Base-by-base conservation (phyloP, 768 basidiomycete species). In the Naganishia kalamii region DNA sequence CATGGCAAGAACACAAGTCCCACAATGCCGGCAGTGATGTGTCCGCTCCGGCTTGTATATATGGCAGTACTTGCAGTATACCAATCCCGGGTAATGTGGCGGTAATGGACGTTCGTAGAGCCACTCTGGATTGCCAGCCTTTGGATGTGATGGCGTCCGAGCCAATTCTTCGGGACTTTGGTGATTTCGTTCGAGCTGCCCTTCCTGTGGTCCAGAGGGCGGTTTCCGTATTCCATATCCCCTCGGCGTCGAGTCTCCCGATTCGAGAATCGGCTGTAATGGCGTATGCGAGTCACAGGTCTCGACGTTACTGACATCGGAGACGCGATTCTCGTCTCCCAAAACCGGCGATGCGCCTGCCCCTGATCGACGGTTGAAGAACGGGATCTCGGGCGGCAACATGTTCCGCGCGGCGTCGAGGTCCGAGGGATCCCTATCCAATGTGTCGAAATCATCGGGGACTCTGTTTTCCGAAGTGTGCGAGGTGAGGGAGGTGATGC, bases 11-110 rank as follows among this genome's bases (percentile, higher is more conserved):
- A 77, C 69, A 54, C 76, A 77, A 1, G 70, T 73, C 23, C 76
- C 76, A 46, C 76, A 77, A 63, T 76, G 74, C 19, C 76, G 67
- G 65, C 76, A 77, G 64, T 77, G 76, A 70, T 76, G 75, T 12
- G 74, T 73, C 21, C 76, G 49, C 47, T 71, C 71, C 12, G 76
- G 76, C 52, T 77, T 77, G 62, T 68, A 70, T 46, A 77, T 73
- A 47, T 72, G 65, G 50, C 76, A 77, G 46, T 68, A 74, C 17
- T 65, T 50, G 66, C 76, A 68, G 21, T 47, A 67, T 27, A 43
- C 49, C 21, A 33, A 43, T 11, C 43, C 60, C 4, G 40, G 27
- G 27, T 57, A 50, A 29, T 48, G 40, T 32, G 60, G 49, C 21
- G 66, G 61, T 29, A 67, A 59, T 2, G 66, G 66, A 7, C 54